phyloP scores from a whole-genome alignment of 1,139 yeast species.

The Trichomonascaceae sp. region DNA sequence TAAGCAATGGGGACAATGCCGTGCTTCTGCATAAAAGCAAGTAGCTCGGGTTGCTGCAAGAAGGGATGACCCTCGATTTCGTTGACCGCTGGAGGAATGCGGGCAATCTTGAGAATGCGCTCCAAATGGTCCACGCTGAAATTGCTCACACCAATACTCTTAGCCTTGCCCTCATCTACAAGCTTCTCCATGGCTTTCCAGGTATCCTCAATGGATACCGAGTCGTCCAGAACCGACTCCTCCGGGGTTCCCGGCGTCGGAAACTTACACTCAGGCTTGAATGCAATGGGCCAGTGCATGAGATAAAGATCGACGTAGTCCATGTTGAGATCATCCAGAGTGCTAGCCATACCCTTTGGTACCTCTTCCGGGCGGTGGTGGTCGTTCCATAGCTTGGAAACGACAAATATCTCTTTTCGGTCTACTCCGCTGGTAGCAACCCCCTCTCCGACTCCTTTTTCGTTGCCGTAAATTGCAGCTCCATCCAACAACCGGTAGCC shows the following conservation, averaged over 20 bases:
- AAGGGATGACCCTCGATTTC: slow-evolving; percentile 90
- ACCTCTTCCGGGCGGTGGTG: slow-evolving; percentile 48
- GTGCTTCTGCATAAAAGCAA: slow-evolving; percentile 45
- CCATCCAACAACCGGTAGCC: slow-evolving; percentile 59
- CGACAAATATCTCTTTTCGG: slow-evolving; percentile 59
- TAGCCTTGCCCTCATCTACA: slow-evolving; percentile 47
- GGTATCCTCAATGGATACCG: slow-evolving; percentile 61
- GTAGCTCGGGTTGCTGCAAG: slow-evolving; percentile 57
- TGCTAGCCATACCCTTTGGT: slow-evolving; percentile 40
- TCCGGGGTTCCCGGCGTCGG: slow-evolving; percentile 36
- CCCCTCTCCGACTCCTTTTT: slow-evolving; percentile 40
- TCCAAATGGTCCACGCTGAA: slow-evolving; percentile 57
- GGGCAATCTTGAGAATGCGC: slow-evolving; percentile 59
- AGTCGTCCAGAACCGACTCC: slow-evolving; percentile 44
- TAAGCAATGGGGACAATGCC: slow-evolving; percentile 65
- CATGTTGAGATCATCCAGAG: slow-evolving; percentile 46
- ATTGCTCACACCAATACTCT: slow-evolving; percentile 73
- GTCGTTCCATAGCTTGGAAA: slow-evolving; percentile 73
- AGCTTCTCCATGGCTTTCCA: slow-evolving; percentile 61
- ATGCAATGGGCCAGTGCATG: slow-evolving; percentile 48
- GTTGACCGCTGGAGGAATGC: slow-evolving; percentile 61
- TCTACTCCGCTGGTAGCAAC: slow-evolving; percentile 16
- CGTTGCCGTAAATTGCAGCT: slow-evolving; percentile 48
- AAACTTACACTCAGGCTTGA: slow-evolving; percentile 44
- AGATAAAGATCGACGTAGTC: slow-evolving; percentile 64